Percentiles rank a stretch among this genome's conserved stretches.
These are phyloP conservation scores for Periconia sp. DNA, from an alignment of 2,329 filamentous ascomycete genomes.

Conservation along the genomic window DNA sequence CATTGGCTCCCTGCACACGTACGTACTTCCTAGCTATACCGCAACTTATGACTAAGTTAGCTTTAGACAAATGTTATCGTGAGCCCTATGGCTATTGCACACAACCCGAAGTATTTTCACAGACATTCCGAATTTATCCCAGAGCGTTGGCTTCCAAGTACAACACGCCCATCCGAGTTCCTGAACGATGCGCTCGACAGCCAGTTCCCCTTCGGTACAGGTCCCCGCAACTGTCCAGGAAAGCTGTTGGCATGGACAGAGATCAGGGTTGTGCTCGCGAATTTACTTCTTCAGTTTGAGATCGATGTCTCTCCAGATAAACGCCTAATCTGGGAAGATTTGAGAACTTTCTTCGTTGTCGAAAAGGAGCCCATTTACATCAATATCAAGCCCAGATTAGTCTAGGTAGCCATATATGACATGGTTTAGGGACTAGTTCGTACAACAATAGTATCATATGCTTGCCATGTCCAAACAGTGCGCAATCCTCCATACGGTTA, in stretches of 20 bases:
- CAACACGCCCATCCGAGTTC: background rate
- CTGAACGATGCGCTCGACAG: constrained; percentile 1
- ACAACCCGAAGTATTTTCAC: background rate
- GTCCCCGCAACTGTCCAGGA: background rate
- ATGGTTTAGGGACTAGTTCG: too few species aligned
- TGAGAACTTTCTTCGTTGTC: constrained; percentile 2
- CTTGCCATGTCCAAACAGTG: too few species aligned
- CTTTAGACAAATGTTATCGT: constrained; percentile 11
- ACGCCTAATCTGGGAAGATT: background rate
- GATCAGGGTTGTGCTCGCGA: constrained; percentile 3
- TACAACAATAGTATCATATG: too few species aligned
- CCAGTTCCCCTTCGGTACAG: background rate
- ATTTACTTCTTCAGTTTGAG: background rate
- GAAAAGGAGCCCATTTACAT: background rate
- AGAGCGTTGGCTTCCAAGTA: background rate
- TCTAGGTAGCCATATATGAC: too few species aligned
- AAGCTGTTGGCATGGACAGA: constrained; percentile 3
- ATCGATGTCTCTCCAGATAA: background rate
- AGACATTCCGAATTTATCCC: background rate
- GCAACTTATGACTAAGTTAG: background rate
- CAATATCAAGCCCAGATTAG: background rate
- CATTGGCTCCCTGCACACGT: constrained; percentile 12
- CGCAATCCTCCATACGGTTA: too few species aligned
- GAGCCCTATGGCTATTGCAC: background rate
- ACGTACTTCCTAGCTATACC: background rate